Evolutionary conservation across 495 filamentous ascomycete genomes (phyloP).

Genomic region (Rhizodiscina lignyota): DNA sequence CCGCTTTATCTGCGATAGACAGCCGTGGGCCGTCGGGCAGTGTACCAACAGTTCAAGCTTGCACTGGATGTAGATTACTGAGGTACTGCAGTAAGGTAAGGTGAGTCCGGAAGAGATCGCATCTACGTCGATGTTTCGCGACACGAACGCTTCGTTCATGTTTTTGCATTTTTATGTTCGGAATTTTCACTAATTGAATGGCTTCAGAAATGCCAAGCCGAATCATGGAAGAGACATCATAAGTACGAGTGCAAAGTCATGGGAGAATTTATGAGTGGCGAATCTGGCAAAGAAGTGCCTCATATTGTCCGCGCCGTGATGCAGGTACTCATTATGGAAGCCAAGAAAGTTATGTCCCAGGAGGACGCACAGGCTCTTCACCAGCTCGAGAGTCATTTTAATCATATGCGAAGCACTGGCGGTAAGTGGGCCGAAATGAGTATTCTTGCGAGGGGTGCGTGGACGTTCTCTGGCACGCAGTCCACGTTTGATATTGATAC

Average conservation of each 20-base stretch:
- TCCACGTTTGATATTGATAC: neutral
- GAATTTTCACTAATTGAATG: too few species aligned
- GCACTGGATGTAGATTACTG: constrained; percentile 42
- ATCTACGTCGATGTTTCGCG: neutral
- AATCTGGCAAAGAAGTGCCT: constrained; percentile 3
- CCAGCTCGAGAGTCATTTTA: constrained; percentile 34
- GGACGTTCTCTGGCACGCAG: constrained; percentile 30
- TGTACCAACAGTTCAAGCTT: constrained; percentile 29
- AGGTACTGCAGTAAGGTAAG: constrained; percentile 51
- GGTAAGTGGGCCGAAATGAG: neutral
- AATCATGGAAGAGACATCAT: constrained; percentile 43
- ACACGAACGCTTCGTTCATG: neutral
- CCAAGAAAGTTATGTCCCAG: constrained; percentile 18
- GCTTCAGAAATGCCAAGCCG: constrained; percentile 39
- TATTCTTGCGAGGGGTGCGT: constrained; percentile 11
- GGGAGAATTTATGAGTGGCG: constrained; percentile 15
- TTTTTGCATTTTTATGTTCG: constrained; percentile 4
- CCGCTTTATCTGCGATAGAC: constrained; percentile 10
- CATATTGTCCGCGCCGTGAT: constrained; percentile 31
- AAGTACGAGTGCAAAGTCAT: constrained; percentile 41
- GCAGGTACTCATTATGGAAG: constrained; percentile 30
- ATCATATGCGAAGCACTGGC: constrained; percentile 18
- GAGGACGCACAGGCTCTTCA: too few species aligned
- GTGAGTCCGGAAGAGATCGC: constrained; percentile 3
- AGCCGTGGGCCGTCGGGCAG: constrained; percentile 9